A percentile compares a stretch with the other conserved stretches of the same genome.
Conservation (phyloP, 192 early-diverging fungal genomes). For the Coemansia sp. region DNA sequence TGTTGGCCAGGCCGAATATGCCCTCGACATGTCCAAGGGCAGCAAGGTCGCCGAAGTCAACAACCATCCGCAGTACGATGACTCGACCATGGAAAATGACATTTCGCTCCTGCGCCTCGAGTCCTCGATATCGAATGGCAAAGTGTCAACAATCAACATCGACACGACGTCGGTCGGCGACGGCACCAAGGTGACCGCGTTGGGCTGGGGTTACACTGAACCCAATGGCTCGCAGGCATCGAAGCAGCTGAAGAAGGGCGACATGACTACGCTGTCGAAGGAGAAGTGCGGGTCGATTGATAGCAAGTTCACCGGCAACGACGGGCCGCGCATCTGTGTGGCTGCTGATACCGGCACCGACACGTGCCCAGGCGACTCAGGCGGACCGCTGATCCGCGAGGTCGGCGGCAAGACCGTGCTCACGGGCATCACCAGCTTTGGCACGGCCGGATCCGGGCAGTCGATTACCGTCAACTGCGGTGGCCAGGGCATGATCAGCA, state of each 20-base stretch:
- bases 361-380: constrained; percentile 53
- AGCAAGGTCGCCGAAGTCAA: constrained; percentile 19
- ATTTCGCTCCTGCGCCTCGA: constrained; percentile 42
- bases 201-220: constrained; percentile 50
- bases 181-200: constrained; percentile 31
- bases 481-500: constrained; percentile 42
- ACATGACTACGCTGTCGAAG: constrained; percentile 22
- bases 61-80: constrained; percentile 52
- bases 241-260: constrained; percentile 31
- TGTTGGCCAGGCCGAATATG: constrained; percentile 32
- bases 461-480: constrained; percentile 35
- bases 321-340: constrained; percentile 43
- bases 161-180: constrained; percentile 25
- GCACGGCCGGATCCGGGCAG: constrained; percentile 33
- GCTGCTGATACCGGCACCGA: constrained; percentile 35
- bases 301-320: constrained; percentile 41
- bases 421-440: constrained; percentile 53
- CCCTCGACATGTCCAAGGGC: constrained; percentile 25
- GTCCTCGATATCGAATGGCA: constrained; percentile 6
- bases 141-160: constrained; percentile 22
- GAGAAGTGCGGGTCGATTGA: constrained; percentile 36
- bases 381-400: constrained; percentile 48
- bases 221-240: constrained; percentile 21
- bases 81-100: constrained; percentile 46
- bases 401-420: constrained; percentile 33